Percentiles rank a stretch among this genome's conserved stretches.
phyloP scores from a whole-genome alignment of 192 early-diverging fungal genomes.

The Entophlyctis luteolus region DNA sequence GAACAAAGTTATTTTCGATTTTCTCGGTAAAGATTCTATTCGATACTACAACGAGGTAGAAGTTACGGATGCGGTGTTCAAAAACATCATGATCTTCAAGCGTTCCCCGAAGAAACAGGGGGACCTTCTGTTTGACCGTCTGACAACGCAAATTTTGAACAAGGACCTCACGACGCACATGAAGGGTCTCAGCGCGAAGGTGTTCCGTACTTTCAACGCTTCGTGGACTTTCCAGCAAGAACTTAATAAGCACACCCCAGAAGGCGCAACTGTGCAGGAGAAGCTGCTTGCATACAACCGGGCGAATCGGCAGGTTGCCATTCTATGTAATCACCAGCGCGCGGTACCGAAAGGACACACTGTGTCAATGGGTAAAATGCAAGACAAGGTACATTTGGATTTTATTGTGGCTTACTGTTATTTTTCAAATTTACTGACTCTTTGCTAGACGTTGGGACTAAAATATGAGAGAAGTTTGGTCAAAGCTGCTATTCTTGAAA shows the following conservation, averaged over 20 bases:
- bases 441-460: conserved; percentile 61
- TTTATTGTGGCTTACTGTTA: background rate
- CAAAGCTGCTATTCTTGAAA: conserved; percentile 61
- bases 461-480: conserved; percentile 83
- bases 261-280: conserved; percentile 69
- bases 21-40: conserved; percentile 97
- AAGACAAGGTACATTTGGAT: conserved; percentile 62
- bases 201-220: conserved; percentile 99
- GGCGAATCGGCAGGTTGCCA: conserved; percentile 92
- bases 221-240: conserved; percentile 90
- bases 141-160: conserved; percentile 82
- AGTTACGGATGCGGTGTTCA: conserved; percentile 89
- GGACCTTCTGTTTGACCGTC: conserved; percentile 87
- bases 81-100: conserved; percentile 89
- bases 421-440: background rate
- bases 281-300: conserved; percentile 91
- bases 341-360: conserved; percentile 76
- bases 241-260: conserved; percentile 64
- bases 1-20: conserved; percentile 87
- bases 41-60: conserved; percentile 81
- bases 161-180: conserved; percentile 84
- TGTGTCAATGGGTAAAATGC: conserved; percentile 71
- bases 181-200: conserved; percentile 92
- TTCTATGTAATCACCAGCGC: conserved; percentile 97
- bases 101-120: conserved; percentile 66